Conservation (phyloP, 2,329 filamentous ascomycete genomes). For the Colletotrichum sp. region DNA sequence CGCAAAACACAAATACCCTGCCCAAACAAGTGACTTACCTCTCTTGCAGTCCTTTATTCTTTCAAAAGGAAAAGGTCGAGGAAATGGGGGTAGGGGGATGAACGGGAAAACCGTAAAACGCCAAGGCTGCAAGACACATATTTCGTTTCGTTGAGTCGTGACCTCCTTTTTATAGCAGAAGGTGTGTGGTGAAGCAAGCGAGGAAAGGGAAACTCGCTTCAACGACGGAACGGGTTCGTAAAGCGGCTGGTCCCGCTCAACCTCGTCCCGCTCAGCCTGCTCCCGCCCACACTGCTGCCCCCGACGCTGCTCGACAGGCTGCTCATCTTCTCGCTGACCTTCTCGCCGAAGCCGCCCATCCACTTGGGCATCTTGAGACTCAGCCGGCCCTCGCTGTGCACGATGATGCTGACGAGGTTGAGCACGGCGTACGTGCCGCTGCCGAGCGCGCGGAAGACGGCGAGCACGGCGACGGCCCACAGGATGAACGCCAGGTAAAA, state of each 20-base stretch:
- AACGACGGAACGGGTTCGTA: slow-evolving; percentile 8
- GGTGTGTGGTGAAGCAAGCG: too few relatives aligned
- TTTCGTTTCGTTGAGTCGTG: neutral
- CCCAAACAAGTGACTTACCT: neutral
- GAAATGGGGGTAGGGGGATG: neutral
- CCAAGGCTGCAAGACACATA: neutral
- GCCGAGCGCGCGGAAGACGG: slow-evolving; percentile 86
- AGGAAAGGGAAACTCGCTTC: too few relatives aligned
- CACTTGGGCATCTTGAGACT: slow-evolving; percentile 60
- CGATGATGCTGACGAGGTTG: slow-evolving; percentile 81
- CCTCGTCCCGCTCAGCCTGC: slow-evolving; percentile 26
- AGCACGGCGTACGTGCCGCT: slow-evolving; percentile 82
- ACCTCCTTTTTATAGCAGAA: neutral
- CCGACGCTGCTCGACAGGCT: slow-evolving; percentile 51
- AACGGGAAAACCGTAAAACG: neutral
- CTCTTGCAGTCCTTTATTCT: neutral
- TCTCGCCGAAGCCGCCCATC: slow-evolving; percentile 50
- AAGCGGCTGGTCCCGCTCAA: slow-evolving; percentile 9
- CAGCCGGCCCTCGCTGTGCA: slow-evolving; percentile 79
- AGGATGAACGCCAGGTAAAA: slow-evolving; percentile 92
- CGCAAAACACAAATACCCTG: neutral
- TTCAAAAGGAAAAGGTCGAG: neutral
- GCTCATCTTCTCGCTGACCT: slow-evolving; percentile 53
- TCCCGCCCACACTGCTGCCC: slow-evolving; percentile 27
- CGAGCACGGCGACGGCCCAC: slow-evolving; percentile 86